Percentiles rank a stretch among this genome's conserved stretches.
Evolutionary conservation across 2,329 filamentous ascomycete genomes (phyloP).

Genomic region (Xylariaceae sp.): DNA sequence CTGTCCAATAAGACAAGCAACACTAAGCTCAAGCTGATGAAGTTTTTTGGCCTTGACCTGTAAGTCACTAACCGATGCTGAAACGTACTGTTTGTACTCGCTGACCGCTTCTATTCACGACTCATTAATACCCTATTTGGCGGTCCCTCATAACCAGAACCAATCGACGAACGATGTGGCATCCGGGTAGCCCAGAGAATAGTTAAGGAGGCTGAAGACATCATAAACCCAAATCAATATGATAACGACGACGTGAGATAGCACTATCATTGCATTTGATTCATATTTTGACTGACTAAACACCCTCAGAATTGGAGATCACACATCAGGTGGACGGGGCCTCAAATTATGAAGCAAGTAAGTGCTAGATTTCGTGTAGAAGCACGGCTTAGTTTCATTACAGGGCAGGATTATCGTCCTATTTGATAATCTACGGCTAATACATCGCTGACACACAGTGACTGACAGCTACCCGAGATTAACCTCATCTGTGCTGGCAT

Average conservation of each 20-base stretch:
- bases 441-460: background rate
- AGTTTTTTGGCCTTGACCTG: slow-evolving; percentile 64
- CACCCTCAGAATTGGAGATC: slow-evolving; percentile 55
- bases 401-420: too few relatives aligned
- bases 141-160: slow-evolving; percentile 63
- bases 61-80: slow-evolving; percentile 31
- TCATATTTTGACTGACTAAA: background rate
- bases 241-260: slow-evolving; percentile 51
- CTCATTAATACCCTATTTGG: slow-evolving; percentile 57
- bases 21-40: slow-evolving; percentile 60
- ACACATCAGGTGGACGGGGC: slow-evolving; percentile 64
- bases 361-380: background rate
- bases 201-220: slow-evolving; percentile 48
- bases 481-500: slow-evolving; percentile 46
- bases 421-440: background rate
- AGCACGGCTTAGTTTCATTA: too few relatives aligned
- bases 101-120: background rate
- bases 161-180: slow-evolving; percentile 57
- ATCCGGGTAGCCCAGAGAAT: slow-evolving; percentile 54
- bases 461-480: slow-evolving; percentile 19
- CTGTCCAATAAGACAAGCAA: slow-evolving; percentile 64
- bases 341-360: slow-evolving; percentile 60
- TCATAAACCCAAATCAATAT: slow-evolving; percentile 63
- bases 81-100: background rate
- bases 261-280: background rate